Base-by-base conservation (phyloP, 2,329 filamentous ascomycete genomes). In the Cryphonectria japonica region DNA sequence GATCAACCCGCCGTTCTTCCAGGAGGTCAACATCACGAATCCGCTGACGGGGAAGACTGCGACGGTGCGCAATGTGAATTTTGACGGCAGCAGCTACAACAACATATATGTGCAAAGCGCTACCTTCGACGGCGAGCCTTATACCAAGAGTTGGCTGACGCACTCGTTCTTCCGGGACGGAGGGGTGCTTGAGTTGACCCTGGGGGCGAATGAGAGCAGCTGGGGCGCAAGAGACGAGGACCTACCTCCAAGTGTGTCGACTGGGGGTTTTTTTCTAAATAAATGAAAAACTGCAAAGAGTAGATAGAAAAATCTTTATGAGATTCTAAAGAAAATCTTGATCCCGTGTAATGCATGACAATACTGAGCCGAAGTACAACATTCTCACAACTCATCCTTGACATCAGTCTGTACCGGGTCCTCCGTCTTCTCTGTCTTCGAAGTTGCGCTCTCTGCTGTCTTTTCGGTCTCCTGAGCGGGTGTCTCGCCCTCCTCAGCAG, bases 1-100 rank as follows among this genome's bases (percentile, higher is more conserved):
- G 46, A 89, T 91, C 70, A 89, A 83, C 5, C 86, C 88, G 0
- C 88, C 89, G 0, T 91, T 90, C 76, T 91, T 91, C 76, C 80
- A 83, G 62, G 83, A 85, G 65, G 79, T 90, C 0, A 85, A 82
- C 46, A 79, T 91, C 34, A 83, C 76, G 7, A 89, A 84, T 67
- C 79, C 79, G 0, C 75, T 85, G 46, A 89, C 87, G 0, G 87
- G 87, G 0, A 88, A 87, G 46, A 85, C 82, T 7, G 87, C 88
- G 0, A 89, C 84, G 6, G 84, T 91, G 41, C 82, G 82, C 32
- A 88, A 86, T 61, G 66, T 85, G 8, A 87, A 88, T 50, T 91
- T 91, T 62, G 88, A 91, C 71, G 71, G 71, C 11, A 72, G 85
- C 0, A 76, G n/a, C 1, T 88, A 89, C 71, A 77, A 83, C 72